Conservation (phyloP, 1,284 basidiomycete genomes). For the Apiotrichum gamsii region DNA sequence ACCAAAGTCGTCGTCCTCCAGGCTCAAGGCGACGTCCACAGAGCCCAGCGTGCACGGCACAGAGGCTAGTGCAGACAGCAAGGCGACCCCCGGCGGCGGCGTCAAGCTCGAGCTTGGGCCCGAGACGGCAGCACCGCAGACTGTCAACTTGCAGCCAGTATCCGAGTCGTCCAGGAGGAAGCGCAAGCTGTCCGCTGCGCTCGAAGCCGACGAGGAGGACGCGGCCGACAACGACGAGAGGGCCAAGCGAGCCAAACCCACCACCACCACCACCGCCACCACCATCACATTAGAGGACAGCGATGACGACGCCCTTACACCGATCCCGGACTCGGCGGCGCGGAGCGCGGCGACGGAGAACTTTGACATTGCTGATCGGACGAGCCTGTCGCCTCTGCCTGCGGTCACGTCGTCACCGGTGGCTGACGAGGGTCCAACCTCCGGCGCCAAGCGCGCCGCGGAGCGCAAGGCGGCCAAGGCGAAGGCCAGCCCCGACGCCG, state of each 20-base stretch:
- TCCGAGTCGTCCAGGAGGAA: constrained; percentile 13
- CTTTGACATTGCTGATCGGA: not conserved
- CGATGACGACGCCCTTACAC: constrained; percentile 31
- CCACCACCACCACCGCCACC: too few species aligned
- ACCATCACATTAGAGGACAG: too few species aligned
- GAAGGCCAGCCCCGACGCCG: not conserved
- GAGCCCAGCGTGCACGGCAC: constrained; percentile 27
- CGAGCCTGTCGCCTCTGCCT: constrained; percentile 7
- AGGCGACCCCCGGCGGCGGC: too few species aligned
- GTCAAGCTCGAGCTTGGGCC: too few species aligned
- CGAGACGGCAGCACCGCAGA: too few species aligned
- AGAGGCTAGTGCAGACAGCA: constrained; percentile 10
- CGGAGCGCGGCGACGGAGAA: not conserved
- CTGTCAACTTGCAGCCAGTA: too few species aligned
- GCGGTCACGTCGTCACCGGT: too few species aligned
- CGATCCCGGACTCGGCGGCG: constrained; percentile 7
- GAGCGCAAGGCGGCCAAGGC: not conserved
- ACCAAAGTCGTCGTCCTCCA: constrained; percentile 6
- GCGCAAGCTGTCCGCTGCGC: constrained; percentile 7
- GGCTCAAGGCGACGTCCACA: constrained; percentile 3
- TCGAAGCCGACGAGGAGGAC: not conserved
- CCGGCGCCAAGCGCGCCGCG: too few species aligned
- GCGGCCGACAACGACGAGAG: not conserved
- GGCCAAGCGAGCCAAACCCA: not conserved
- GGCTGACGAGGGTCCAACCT: too few species aligned